Conservation (phyloP, 2,329 filamentous ascomycete genomes). For the Talaromyces rugulosus region DNA sequence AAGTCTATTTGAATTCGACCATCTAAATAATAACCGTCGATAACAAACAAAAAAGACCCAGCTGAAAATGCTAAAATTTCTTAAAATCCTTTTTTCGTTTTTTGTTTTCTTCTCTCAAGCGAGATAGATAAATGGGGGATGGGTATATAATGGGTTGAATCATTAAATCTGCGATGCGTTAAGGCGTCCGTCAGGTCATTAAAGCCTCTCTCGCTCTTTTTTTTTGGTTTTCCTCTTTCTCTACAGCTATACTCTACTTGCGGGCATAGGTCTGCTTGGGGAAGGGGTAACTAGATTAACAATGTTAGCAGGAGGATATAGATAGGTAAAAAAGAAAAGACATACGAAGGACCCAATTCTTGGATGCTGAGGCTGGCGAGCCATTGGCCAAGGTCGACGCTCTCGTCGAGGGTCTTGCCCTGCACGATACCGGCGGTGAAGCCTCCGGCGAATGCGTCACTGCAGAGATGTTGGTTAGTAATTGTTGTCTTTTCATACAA, state of each 20-base stretch:
- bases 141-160: conserved; percentile 42
- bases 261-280: conserved; percentile 71
- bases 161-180: conserved; percentile 21
- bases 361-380: conserved; percentile 89
- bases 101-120: background rate
- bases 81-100: conserved; percentile 2
- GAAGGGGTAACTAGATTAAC: conserved; percentile 63
- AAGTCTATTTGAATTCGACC: background rate
- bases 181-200: background rate
- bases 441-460: conserved; percentile 93
- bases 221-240: background rate
- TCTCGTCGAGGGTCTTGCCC: conserved; percentile 72
- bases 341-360: conserved; percentile 93
- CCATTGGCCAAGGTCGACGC: conserved; percentile 94
- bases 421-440: conserved; percentile 86
- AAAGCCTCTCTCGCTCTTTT: background rate
- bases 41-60: too few relatives aligned
- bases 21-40: too few relatives aligned
- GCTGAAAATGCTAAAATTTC: background rate
- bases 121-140: conserved; percentile 21
- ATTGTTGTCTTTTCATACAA: too few relatives aligned
- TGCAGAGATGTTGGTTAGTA: conserved; percentile 17
- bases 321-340: conserved; percentile 25
- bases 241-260: conserved; percentile 27
- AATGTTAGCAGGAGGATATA: background rate